Base-by-base conservation (phyloP, 2,329 filamentous ascomycete genomes). In the Dothistroma septosporum region DNA sequence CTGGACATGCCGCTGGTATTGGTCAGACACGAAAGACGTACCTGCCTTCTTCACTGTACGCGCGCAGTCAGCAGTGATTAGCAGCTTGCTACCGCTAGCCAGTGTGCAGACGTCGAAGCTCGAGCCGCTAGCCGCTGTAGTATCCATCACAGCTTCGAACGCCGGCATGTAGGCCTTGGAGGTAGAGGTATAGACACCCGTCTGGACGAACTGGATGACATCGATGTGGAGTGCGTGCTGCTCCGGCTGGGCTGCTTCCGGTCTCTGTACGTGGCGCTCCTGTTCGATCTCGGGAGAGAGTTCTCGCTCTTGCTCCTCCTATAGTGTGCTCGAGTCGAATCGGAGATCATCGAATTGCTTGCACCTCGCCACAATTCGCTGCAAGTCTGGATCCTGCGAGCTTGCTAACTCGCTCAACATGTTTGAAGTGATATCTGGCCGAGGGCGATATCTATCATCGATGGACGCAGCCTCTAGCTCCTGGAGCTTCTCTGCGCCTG, bases 221-320 rank as follows among this genome's bases (percentile, higher is more conserved):
- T 81, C 73, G 0, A 58, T 11, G 55, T 85, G 78, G 0, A 86
- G 11, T 0, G 0, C 1, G 50, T 87, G 83, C 0, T 9, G 0
- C 0, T 63, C 67, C 0, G 85, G 77, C 0, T 66, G 41, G 0
- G 76, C 75, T 0, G 71, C 59, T 0, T 70, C 67, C 0, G 85
- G 82, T 1, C 75, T 76, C 64, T 88, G 76, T 0, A 68, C 57
- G 53, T 88, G 75, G 0, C 79, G 75, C 66, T 90, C 84, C 28
- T 81, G 74, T 64, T 90, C 84, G 0, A 83, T 79, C 62, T 91
- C 87, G 0, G 85, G 85, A 0, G 84, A 78, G 0, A 91, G 75
- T 63, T 90, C 88, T 0, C 87, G 79, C 68, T 91, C 87, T 64
- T 90, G 86, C 60, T 91, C 88, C 66, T 90, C 86, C 2, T 83